Conservation (phyloP, 2,329 filamentous ascomycete genomes). For the Dactylellina sp. region DNA sequence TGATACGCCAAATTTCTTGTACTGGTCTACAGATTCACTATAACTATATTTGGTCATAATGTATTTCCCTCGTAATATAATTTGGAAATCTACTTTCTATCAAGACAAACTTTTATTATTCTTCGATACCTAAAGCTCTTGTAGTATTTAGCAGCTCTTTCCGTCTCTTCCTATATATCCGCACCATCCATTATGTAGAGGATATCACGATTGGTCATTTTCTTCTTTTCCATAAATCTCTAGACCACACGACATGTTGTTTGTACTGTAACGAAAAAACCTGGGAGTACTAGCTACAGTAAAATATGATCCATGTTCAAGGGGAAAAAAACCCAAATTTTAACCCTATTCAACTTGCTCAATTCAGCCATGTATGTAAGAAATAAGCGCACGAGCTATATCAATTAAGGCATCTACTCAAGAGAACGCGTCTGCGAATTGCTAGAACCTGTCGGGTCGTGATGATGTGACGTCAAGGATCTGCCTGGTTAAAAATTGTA, state of each 20-base stretch:
- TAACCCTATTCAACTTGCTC: too few relatives aligned
- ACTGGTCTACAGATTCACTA: constrained; percentile 24
- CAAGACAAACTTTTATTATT: too few relatives aligned
- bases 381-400: constrained; percentile 5
- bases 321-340: too few relatives aligned
- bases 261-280: constrained; percentile 8
- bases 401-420: constrained; percentile 29
- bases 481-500: background rate
- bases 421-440: background rate
- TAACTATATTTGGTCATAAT: background rate
- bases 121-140: too few relatives aligned
- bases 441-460: background rate
- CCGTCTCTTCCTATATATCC: background rate
- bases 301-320: too few relatives aligned
- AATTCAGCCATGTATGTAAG: background rate
- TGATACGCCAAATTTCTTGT: constrained; percentile 16
- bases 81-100: constrained; percentile 17
- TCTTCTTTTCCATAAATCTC: background rate
- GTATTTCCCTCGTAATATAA: constrained; percentile 27
- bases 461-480: constrained; percentile 26
- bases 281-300: too few relatives aligned
- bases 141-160: background rate
- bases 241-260: background rate
- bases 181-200: background rate
- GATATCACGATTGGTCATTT: background rate